phyloP scores from a whole-genome alignment of 352 stramenopile species.

The Pythium phragmiticola region DNA sequence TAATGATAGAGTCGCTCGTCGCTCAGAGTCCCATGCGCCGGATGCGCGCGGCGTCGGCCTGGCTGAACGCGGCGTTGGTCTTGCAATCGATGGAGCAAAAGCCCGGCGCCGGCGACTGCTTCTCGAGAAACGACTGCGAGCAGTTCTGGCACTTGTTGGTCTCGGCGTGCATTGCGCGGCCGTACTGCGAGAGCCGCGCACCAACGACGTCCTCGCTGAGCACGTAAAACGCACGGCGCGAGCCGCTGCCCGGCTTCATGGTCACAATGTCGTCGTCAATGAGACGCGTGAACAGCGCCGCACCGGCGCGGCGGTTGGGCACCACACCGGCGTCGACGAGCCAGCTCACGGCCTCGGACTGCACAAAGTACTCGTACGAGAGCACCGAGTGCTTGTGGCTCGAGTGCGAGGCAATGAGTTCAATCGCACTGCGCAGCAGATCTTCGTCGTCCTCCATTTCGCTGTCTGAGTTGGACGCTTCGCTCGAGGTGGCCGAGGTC shows the following conservation, averaged over 20 bases:
- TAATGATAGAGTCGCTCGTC: slow-evolving; percentile 8
- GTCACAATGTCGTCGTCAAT: slow-evolving; percentile 70
- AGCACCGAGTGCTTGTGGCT: slow-evolving; percentile 70
- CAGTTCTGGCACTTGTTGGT: slow-evolving; percentile 84
- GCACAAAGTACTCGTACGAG: slow-evolving; percentile 83
- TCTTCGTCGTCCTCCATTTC: slow-evolving; percentile 53
- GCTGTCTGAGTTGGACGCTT: slow-evolving; percentile 52
- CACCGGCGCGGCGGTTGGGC: slow-evolving; percentile 50
- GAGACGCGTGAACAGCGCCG: slow-evolving; percentile 60
- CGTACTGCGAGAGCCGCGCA: slow-evolving; percentile 62
- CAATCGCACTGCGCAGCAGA: slow-evolving; percentile 53
- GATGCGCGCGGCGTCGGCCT: slow-evolving; percentile 66
- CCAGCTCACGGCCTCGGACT: slow-evolving; percentile 84
- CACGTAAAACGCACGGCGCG: slow-evolving; percentile 63
- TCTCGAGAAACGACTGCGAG: slow-evolving; percentile 67
- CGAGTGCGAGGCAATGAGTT: slow-evolving; percentile 67
- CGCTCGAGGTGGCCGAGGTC: slow-evolving; percentile 31
- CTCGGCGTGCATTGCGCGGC: slow-evolving; percentile 65
- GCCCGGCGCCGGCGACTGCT: slow-evolving; percentile 52
- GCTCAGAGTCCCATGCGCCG: slow-evolving; percentile 42
- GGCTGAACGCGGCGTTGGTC: slow-evolving; percentile 75
- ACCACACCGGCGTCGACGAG: slow-evolving; percentile 68
- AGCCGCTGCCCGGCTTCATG: slow-evolving; percentile 53
- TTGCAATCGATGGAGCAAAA: slow-evolving; percentile 90
- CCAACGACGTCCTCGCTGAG: slow-evolving; percentile 62